Evolutionary conservation across 176 grass and related monocot species (phyloP), one percentile per base, ranked within the genome.

Genomic region (Aegilops tauschii): DNA sequence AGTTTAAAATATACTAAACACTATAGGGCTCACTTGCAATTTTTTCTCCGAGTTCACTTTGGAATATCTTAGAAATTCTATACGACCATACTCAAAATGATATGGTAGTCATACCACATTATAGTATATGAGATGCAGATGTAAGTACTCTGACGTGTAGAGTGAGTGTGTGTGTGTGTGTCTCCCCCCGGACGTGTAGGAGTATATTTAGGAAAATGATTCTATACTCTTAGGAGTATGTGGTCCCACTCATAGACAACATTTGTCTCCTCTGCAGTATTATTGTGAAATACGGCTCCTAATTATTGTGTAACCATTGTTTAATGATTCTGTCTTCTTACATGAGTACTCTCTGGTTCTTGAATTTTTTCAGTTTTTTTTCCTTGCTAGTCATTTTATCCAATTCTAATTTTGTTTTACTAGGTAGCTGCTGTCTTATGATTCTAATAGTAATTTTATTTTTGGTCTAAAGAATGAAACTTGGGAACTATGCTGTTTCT

Each of bases 361-460:
- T 17, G 6, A 69, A 3, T 54, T 6, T 12, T 61, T 83, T 61
- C 12, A 31, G 1, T 36, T 83, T 61, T 59, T 59, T 59, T 63
- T 69, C 35, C 17, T 61, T 73, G 29, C 21, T 32, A 49, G 23
- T 20, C 17, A 39, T 75, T 49, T 90, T 89, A 31, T 65, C 4
- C 28, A 14, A 31, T 66, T 66, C 28, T 30, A 66, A 7, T 66
- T 66, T 17, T 32, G 12, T 49, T 17, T 66, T 66, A 31, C 28
- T 66, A 66, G 18, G 69, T 76, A 68, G 27, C n/a, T 44, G 5
- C 58, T 80, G 0, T 80, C 13, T 76, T 62, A 3, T 76, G 25
- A 45, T 85, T 25, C 16, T 75, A 89, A 76, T 44, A 35, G 47
- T 80, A 40, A n/a, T 64, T 63, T 49, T 1, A 11, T 62, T 85